Base-by-base conservation (phyloP, 352 stramenopile species). In the Globisporangium paroecandrum region DNA sequence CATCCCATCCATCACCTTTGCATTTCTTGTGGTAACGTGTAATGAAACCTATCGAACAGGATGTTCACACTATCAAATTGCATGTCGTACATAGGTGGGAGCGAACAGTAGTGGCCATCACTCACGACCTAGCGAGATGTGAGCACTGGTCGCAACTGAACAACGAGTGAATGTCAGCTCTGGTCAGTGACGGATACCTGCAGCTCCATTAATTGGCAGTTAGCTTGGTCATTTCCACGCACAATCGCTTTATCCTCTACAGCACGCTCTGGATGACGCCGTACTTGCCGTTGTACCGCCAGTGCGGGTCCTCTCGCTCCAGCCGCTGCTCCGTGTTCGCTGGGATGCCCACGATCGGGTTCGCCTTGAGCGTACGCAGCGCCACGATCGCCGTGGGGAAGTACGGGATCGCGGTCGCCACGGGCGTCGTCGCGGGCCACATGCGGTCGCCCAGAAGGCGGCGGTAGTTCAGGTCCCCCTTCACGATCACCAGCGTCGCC, bases 401-500 rank as follows among this genome's bases (percentile, higher is more conserved):
- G 69, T 90, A 97, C 29, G 85, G 74, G 18, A 93, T 74, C 4
- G 98, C 91, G 34, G 97, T 76, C 24, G 87, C 66, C 58, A 98
- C 90, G 0, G 87, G 85, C 15, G 82, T 95, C 18, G 85, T 83
- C 25, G 90, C 80, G 1, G 82, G 79, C 95, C 95, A 99, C 65
- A 92, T 72, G 32, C 94, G 83, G 73, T 99, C 97, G 5, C 95
- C 95, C 1, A 99, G 74, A 18, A 99, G 69, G 7, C 96, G 89
- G n/a, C 97, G 85, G 77, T 99, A 99, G 73, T 99, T 99, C 47
- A 98, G 91, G 73, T 99, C 97, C 22, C 97, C 97, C 77, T 99
- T 99, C 18, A 98, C 81, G 77, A 99, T 98, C 56, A 97, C 90
- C 24, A 99, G 80, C 54, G 92, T 75, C 24, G 79, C 75, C 7